Evolutionary conservation across 2,329 filamentous ascomycete genomes (phyloP).

Genomic region (Claviceps spartinae): DNA sequence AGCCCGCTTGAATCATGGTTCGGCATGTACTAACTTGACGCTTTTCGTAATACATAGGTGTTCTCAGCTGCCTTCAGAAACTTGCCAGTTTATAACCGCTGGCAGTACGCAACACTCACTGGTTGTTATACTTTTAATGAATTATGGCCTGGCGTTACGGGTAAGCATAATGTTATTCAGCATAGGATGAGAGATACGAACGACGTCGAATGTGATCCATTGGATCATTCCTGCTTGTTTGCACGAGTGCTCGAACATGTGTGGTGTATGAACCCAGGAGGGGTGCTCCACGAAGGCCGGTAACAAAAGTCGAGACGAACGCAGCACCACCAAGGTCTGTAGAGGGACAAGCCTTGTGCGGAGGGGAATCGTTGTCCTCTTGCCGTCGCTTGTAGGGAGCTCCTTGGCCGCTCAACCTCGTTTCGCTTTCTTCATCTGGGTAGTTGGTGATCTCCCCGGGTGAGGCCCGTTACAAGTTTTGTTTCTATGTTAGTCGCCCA

Average conservation of each 20-base stretch:
- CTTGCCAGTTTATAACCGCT: conserved; percentile 19
- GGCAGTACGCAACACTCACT: neutral
- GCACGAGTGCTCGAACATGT: neutral
- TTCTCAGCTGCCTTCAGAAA: conserved; percentile 29
- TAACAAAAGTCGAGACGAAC: too few relatives aligned
- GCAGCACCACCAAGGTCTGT: too few relatives aligned
- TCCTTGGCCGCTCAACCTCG: too few relatives aligned
- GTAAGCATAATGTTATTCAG: neutral
- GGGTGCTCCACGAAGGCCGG: too few relatives aligned
- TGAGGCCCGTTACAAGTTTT: too few relatives aligned
- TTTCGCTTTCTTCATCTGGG: too few relatives aligned
- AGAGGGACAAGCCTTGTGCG: too few relatives aligned
- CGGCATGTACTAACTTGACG: neutral
- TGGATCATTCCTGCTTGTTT: neutral
- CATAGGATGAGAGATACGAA: neutral
- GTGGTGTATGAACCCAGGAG: neutral
- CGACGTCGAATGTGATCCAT: neutral
- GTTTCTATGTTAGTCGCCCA: too few relatives aligned
- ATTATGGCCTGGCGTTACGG: conserved; percentile 4
- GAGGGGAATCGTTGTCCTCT: too few relatives aligned
- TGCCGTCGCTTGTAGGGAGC: too few relatives aligned
- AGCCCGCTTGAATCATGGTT: too few relatives aligned
- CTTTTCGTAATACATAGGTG: conserved; percentile 16
- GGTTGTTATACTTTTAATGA: neutral
- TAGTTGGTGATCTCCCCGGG: too few relatives aligned